Evolutionary conservation across 257 asterid species (phyloP), one percentile per base, ranked within the genome.

Genomic region (Nicotiana sylvestris): DNA sequence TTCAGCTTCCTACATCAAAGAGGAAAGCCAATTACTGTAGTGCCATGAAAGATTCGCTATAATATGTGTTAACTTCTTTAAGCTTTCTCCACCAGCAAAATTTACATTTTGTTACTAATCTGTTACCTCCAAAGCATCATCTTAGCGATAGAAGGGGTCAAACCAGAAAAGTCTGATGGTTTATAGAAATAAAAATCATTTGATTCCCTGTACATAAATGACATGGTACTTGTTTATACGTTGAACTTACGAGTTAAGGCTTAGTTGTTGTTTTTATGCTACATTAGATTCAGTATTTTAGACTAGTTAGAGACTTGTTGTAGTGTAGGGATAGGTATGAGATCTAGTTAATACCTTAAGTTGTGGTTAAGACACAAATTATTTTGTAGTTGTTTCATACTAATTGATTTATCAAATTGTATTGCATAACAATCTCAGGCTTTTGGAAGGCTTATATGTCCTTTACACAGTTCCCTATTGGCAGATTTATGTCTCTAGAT

Each of bases 1-100:
- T 58, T 83, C 83, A 78, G 78, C 83, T 91, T 92, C 98, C 98
- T 95, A 83, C n/a, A 85, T 81, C 67, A 85, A 85, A 37, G 66
- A 3, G 51, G 17, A 66, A 16, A 49, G 32, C 51, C 49, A 18
- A 16, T 77, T 77, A 77, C 46, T 53, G 64, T 37, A 51, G 49
- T 66, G 46, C 74, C 43, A 32, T 30, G n/a, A 32, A 30, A 66
- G 49, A 66, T 29, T 66, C 1, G 46, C 5, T 30, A 32, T 32
- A 5, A 2, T 21, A 21, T 15, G 1, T 16, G 12, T 30, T 5
- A 66, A 66, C 72, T 66, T 10, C 25, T 66, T 66, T 29, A 13
- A 65, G 17, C 35, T 65, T 65, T 65, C n/a, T 29, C 21, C 7
- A 12, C 8, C 2, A 65, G 9, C 58, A 29, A 43, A 43, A 11